Evolutionary conservation across 345 rosid species (phyloP).

Genomic region (Hevea brasiliensis): DNA sequence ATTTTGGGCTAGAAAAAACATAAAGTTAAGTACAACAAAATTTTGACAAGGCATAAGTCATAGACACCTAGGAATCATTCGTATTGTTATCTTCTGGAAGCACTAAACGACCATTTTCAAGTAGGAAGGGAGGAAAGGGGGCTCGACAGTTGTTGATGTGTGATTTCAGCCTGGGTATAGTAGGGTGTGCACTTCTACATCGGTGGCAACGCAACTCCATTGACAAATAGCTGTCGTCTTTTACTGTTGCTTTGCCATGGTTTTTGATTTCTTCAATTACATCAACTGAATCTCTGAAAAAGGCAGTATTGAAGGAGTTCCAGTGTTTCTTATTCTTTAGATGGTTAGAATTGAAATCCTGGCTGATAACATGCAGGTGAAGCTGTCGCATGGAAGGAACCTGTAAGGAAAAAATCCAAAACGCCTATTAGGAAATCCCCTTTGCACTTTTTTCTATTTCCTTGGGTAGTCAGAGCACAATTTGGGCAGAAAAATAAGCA

Average conservation of each 20-base stretch:
- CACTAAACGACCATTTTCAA: slow-evolving; percentile 44
- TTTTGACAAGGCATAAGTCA: background rate
- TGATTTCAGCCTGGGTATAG: slow-evolving; percentile 75
- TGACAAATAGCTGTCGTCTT: slow-evolving; percentile 44
- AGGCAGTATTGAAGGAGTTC: slow-evolving; percentile 79
- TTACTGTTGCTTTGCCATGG: slow-evolving; percentile 53
- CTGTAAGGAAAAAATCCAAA: slow-evolving; percentile 34
- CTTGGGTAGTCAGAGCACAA: background rate
- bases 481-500: background rate
- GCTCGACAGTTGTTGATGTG: slow-evolving; percentile 59
- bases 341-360: slow-evolving; percentile 76
- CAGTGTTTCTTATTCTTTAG: slow-evolving; percentile 92
- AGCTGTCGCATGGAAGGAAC: slow-evolving; percentile 76
- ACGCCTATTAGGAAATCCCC: background rate
- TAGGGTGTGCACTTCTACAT: slow-evolving; percentile 86
- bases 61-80: slow-evolving; percentile 13
- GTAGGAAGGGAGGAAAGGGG: slow-evolving; percentile 53
- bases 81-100: background rate
- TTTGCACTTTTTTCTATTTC: background rate
- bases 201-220: slow-evolving; percentile 83
- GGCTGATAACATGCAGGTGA: slow-evolving; percentile 92
- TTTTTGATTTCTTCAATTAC: slow-evolving; percentile 66
- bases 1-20: background rate
- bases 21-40: slow-evolving; percentile 13
- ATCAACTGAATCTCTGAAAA: slow-evolving; percentile 80